Evolutionary conservation across 1,139 yeast genomes (phyloP).

Genomic region (Kodamaea arcana): DNA sequence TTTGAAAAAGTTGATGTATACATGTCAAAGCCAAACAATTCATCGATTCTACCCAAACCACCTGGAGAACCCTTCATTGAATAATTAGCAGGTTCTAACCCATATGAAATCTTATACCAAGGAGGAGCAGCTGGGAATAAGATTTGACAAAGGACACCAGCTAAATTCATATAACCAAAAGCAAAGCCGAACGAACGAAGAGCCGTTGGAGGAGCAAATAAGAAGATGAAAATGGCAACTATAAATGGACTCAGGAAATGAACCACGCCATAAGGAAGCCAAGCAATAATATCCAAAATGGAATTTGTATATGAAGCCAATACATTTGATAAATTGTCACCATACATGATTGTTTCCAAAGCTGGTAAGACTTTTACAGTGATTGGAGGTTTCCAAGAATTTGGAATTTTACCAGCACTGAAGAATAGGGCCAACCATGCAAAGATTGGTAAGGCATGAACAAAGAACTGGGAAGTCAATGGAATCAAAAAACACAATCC

Average conservation of each 20-base stretch:
- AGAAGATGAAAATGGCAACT: constrained; percentile 71
- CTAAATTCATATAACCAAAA: constrained; percentile 92
- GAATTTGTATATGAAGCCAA: constrained; percentile 71
- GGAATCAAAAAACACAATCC: constrained; percentile 54
- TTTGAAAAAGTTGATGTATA: constrained; percentile 84
- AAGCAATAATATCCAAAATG: constrained; percentile 76
- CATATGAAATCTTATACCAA: constrained; percentile 88
- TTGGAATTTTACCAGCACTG: constrained; percentile 73
- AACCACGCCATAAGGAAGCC: constrained; percentile 92
- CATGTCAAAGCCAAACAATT: constrained; percentile 72
- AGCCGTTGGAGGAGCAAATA: constrained; percentile 91
- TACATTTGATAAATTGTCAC: constrained; percentile 86
- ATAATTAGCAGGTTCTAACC: constrained; percentile 87
- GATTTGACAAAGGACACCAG: constrained; percentile 79
- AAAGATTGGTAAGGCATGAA: constrained; percentile 79
- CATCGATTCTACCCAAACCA: constrained; percentile 87
- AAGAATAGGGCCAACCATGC: constrained; percentile 88
- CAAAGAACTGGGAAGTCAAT: constrained; percentile 77
- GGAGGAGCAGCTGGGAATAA: constrained; percentile 96
- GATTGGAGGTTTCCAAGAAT: constrained; percentile 80
- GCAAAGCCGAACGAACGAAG: constrained; percentile 88
- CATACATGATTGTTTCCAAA: constrained; percentile 87
- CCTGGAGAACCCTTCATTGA: constrained; percentile 95
- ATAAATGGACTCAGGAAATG: constrained; percentile 91
- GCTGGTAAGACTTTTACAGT: constrained; percentile 91